These are phyloP conservation scores for Amylocystis lapponica DNA, from an alignment of 768 basidiomycete genomes.

Conservation along the genomic window DNA sequence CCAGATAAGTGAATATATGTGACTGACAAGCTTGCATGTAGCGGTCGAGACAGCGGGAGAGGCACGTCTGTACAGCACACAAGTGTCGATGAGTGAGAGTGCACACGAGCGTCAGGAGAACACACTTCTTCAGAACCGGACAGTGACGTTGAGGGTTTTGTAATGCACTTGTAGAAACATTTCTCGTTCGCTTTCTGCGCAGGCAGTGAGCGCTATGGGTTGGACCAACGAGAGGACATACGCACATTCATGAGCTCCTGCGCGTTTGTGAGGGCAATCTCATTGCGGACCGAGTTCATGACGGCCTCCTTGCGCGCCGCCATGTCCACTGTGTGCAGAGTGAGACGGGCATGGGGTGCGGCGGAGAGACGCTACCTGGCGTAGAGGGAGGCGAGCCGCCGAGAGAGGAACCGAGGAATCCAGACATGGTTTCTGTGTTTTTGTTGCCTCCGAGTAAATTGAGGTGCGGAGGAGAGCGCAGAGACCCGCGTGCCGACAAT, in stretches of 20 bases:
- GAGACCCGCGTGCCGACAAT: too few species aligned
- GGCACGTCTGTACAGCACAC: slow-evolving; percentile 53
- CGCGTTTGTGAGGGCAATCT: slow-evolving; percentile 68
- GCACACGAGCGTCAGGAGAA: background rate
- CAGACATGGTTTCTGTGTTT: slow-evolving; percentile 5
- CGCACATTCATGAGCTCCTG: slow-evolving; percentile 78
- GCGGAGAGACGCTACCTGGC: slow-evolving; percentile 3
- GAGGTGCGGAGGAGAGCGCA: too few species aligned
- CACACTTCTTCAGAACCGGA: slow-evolving; percentile 68
- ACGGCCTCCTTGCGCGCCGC: slow-evolving; percentile 35
- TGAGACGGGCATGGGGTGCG: background rate
- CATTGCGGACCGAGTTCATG: slow-evolving; percentile 61
- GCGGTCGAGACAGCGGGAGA: slow-evolving; percentile 70
- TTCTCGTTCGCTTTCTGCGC: slow-evolving; percentile 71
- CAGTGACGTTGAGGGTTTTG: slow-evolving; percentile 67
- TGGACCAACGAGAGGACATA: background rate
- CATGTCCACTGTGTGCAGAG: slow-evolving; percentile 21
- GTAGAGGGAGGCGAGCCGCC: slow-evolving; percentile 8
- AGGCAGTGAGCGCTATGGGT: background rate
- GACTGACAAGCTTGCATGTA: slow-evolving; percentile 82
- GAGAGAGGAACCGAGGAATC: slow-evolving; percentile 7
- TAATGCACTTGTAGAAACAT: slow-evolving; percentile 72
- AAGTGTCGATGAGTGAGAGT: background rate
- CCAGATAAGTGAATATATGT: too few species aligned
- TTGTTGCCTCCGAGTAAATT: too few species aligned